Evolutionary conservation across 176 grass and related monocot species (phyloP).

Genomic region (Carex parvula): DNA sequence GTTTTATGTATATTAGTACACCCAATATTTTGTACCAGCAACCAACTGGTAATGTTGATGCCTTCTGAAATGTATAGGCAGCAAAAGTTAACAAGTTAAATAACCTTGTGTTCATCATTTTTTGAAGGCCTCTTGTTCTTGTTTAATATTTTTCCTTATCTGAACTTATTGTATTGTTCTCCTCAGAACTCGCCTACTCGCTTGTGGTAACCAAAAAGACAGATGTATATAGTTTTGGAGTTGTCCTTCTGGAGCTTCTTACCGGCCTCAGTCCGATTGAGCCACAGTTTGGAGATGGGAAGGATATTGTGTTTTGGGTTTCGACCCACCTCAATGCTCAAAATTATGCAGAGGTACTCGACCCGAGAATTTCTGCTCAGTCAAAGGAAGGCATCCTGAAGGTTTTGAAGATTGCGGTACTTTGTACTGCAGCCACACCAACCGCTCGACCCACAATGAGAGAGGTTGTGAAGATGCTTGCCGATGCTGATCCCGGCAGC

Average conservation of each 20-base stretch:
- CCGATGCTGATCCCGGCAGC: constrained; percentile 41
- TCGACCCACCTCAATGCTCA: constrained; percentile 38
- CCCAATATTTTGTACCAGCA: background rate
- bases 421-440: constrained; percentile 56
- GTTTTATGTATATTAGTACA: background rate
- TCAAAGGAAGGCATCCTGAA: constrained; percentile 59
- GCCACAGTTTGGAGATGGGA: constrained; percentile 60
- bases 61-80: background rate
- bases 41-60: background rate
- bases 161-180: background rate
- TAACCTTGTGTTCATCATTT: background rate
- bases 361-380: constrained; percentile 33
- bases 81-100: background rate
- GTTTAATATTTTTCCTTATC: background rate
- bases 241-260: constrained; percentile 75
- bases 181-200: constrained; percentile 71
- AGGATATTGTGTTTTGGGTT: constrained; percentile 80
- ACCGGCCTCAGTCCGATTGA: constrained; percentile 71
- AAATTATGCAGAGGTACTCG: constrained; percentile 43
- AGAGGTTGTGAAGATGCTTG: constrained; percentile 86
- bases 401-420: constrained; percentile 64
- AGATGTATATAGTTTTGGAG: constrained; percentile 89
- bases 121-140: background rate
- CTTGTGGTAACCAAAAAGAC: constrained; percentile 72
- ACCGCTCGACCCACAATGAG: constrained; percentile 65